Conservation (phyloP, 352 stramenopile species). For the Globisporangium spinosum region DNA sequence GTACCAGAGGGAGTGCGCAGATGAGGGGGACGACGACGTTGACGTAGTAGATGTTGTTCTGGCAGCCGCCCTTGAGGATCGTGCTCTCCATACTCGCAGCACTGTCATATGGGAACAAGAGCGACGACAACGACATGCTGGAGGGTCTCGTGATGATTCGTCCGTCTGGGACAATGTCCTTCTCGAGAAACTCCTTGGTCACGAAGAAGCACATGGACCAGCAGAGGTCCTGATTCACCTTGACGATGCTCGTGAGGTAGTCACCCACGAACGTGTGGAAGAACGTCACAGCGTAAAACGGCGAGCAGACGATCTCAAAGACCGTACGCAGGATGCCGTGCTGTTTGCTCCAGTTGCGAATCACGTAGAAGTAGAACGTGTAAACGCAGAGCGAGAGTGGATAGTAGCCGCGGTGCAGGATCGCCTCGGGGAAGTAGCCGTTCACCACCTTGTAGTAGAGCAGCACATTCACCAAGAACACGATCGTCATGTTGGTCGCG, state of each 20-base stretch:
- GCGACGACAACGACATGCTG: not conserved
- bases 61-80: conserved; percentile 24
- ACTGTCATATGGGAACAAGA: not conserved
- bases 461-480: conserved; percentile 93
- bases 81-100: not conserved
- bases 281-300: conserved; percentile 91
- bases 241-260: conserved; percentile 83
- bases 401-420: conserved; percentile 88
- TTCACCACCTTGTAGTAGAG: conserved; percentile 97
- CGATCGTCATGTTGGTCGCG: conserved; percentile 95
- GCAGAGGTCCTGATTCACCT: conserved; percentile 81
- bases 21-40: conserved; percentile 94
- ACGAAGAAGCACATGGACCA: conserved; percentile 96
- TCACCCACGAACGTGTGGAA: conserved; percentile 91
- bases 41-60: conserved; percentile 90
- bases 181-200: conserved; percentile 90
- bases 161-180: conserved; percentile 46
- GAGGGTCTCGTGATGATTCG: conserved; percentile 92
- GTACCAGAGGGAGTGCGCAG: conserved; percentile 90
- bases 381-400: conserved; percentile 90
- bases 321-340: conserved; percentile 86
- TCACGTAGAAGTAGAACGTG: conserved; percentile 92
- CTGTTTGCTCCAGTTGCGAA: conserved; percentile 83
- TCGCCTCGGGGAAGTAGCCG: conserved; percentile 74
- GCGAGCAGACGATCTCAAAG: conserved; percentile 86